Base-by-base conservation (phyloP, 2,329 filamentous ascomycete species). In the Pseudogymnoascus sp. region DNA sequence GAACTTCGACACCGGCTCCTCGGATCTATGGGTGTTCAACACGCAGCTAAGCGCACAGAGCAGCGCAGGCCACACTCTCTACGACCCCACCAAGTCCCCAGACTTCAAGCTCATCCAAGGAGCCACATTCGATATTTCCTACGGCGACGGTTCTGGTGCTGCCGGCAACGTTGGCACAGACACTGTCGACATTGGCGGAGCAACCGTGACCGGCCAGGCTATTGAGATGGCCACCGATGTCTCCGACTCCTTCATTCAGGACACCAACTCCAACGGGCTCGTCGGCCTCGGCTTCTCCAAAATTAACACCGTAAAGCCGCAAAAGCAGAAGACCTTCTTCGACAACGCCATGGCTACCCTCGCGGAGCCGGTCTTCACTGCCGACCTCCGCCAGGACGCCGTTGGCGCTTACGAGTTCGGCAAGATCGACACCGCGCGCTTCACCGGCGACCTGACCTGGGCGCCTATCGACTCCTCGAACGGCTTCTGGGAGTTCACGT, bases 281-380 rank as follows among this genome's bases (percentile, higher is more conserved):
- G 79, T 89, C 53, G 86, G 86, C n/a, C 79, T 89, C 59, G 86
- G 80, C 2, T 74, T 70, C 66, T 71, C 70, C 60, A 73, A 72
- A 60, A 67, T 73, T 42, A 75, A 75, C 65, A 75, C 72, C 25
- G 69, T 75, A 61, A 68, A 71, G 66, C 73, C 73, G 9, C 62
- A 65, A 18, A 66, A 69, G 18, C 71, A 74, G 65, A 74, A 74
- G 66, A 75, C 73, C 25, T 75, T 73, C 68, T 74, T 75, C 63
- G 72, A 73, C 62, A 75, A 73, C 65, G 69, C 67, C 42, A 65
- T 70, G 53, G 40, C 68, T n/a, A 63, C 62, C 38, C 72, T 74
- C 25, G 65, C 67, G n/a, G 49, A 84, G 88, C 81, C 80, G 9
- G 72, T 88, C 42, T 87, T 88, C 73, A 83, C 84, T 8, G 83